These are phyloP conservation scores for Epithele typhae DNA, from an alignment of 768 basidiomycete genomes.

Conservation along the genomic window DNA sequence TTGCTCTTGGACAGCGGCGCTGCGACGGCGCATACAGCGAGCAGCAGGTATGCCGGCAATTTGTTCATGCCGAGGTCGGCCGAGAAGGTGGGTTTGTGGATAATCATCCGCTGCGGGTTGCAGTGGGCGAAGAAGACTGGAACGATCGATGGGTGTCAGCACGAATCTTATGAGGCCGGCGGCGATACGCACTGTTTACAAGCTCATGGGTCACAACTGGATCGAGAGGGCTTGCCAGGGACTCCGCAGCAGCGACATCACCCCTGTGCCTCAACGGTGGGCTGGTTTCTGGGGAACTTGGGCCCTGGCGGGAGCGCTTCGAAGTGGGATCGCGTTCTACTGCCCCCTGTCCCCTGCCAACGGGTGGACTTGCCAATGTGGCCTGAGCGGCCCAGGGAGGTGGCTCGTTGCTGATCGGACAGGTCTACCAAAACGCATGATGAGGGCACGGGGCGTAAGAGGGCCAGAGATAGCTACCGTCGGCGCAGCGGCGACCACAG, in stretches of 20 bases:
- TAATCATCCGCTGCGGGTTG: constrained; percentile 69
- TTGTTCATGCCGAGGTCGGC: constrained; percentile 59
- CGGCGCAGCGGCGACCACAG: constrained; percentile 4
- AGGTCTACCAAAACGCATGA: constrained; percentile 1
- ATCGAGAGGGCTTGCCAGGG: constrained; percentile 44
- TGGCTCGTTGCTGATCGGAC: constrained; percentile 6
- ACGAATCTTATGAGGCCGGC: too few relatives aligned
- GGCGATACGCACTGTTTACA: constrained; percentile 54
- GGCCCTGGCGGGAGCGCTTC: constrained; percentile 11
- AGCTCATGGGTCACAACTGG: constrained; percentile 65
- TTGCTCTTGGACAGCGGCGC: constrained; percentile 68
- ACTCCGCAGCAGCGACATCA: constrained; percentile 23
- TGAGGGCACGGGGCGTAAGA: not conserved
- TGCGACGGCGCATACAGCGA: constrained; percentile 74
- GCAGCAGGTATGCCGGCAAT: constrained; percentile 66
- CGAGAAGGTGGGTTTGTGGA: constrained; percentile 78
- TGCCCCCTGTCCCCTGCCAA: not conserved
- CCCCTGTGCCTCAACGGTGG: constrained; percentile 7
- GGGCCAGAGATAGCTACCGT: constrained; percentile 1
- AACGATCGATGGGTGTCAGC: too few relatives aligned
- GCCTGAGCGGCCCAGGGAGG: constrained; percentile 14
- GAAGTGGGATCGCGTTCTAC: constrained; percentile 11
- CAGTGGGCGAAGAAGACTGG: constrained; percentile 81
- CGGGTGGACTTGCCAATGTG: constrained; percentile 6
- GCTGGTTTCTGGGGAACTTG: constrained; percentile 1